Base-by-base conservation (phyloP, 495 filamentous ascomycete species). In the Xylaria venustula region DNA sequence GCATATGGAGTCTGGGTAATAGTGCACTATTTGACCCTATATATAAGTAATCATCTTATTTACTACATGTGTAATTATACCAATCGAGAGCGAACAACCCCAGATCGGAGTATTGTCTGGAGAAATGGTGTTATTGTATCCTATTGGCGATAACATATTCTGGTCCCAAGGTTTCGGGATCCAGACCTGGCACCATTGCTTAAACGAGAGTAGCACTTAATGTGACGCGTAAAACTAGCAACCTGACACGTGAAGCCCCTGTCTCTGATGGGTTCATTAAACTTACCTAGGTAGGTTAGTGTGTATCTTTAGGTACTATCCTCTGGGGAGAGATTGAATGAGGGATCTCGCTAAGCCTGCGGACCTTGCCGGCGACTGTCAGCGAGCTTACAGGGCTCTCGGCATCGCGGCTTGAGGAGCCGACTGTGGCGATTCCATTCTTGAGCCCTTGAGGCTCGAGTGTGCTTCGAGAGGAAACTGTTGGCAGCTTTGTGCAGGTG, bases 381-480 rank as follows among this genome's bases (percentile, higher is more conserved):
- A 15, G 37, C 37, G 37, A 52, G 32, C 5, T 34, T 34, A 34
- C 36, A 54, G 36, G 20, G 51, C 2, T 54, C 6, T 14, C 51
- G 51, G 51, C 51, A 54, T 41, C 22, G 11, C 51, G 51, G 51
- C 34, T 54, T 54, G 30, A 12, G 6, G 34, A 54, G 51, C 51
- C 51, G 51, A 42, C 51, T 28, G 51, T 54, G 51, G 51, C 49
- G 49, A 23, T 37, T 22, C 2, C 9, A 14, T 9, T 19, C 7
- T 40, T 45, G 17, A 22, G n/a, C 42, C 42, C n/a, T 11, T 45
- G 17, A 45, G 19, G 5, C 14, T 26, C 11, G 8, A 34, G 11
- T 30, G 46, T 46, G 46, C 46, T 25, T n/a, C 34, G 20, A 26
- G 12, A n/a, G 12, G 4, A 53, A 17, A 7, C 34, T 17, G 19